Conservation (phyloP, 169 alveolate species). For the Eimeria maxima region DNA sequence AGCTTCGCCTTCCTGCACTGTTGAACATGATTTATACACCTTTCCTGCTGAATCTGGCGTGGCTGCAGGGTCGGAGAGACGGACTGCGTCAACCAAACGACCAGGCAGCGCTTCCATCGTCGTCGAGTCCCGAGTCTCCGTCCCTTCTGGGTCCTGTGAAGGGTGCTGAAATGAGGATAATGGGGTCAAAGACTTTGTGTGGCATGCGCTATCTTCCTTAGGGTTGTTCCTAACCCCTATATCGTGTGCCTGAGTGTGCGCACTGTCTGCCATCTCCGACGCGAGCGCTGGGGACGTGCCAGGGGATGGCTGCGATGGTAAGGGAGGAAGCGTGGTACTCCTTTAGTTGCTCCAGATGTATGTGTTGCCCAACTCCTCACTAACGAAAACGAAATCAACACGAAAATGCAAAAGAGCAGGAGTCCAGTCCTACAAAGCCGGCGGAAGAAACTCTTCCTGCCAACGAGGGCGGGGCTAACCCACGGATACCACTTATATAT, state of each 20-base stretch:
- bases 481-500: constrained; percentile 32
- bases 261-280: constrained; percentile 59
- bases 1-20: neutral
- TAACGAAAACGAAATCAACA: neutral
- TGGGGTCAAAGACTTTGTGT: neutral
- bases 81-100: constrained; percentile 33
- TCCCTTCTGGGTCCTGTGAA: constrained; percentile 30
- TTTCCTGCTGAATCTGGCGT: neutral
- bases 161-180: constrained; percentile 67
- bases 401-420: neutral
- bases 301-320: neutral
- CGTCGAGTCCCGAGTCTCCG: constrained; percentile 70
- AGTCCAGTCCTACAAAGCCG: constrained; percentile 31
- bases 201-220: neutral
- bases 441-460: neutral
- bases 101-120: constrained; percentile 65
- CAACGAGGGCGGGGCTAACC: constrained; percentile 4
- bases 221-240: neutral
- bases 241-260: constrained; percentile 53
- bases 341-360: neutral
- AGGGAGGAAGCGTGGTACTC: neutral
- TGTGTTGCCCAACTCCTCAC: neutral
- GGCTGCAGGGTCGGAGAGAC: constrained; percentile 16
- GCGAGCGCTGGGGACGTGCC: constrained; percentile 13
- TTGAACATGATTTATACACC: neutral